Evolutionary conservation across 139 green algal species (phyloP).

Genomic region (Tetraselmis striata): DNA sequence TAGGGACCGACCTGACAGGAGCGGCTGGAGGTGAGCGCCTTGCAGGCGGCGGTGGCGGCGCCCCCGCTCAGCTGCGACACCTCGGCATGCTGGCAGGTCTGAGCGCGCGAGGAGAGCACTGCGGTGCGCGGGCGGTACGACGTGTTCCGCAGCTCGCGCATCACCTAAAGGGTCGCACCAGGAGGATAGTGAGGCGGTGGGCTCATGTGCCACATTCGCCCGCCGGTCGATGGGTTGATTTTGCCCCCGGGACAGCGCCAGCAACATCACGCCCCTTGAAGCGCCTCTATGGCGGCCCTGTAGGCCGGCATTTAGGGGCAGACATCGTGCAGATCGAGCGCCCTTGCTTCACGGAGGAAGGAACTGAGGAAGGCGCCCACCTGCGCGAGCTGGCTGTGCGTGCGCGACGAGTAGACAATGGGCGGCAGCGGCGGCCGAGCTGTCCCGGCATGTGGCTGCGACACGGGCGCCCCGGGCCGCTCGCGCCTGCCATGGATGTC

Average conservation of each 20-base stretch:
- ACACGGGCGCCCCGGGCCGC: no score
- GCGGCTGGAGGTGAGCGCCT: constrained; percentile 34
- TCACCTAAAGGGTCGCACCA: constrained; percentile 40
- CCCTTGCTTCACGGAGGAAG: no score
- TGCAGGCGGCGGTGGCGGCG: constrained; percentile 71
- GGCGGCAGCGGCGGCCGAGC: constrained; percentile 30
- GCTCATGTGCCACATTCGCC: no score
- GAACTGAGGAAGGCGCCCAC: no score
- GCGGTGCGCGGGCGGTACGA: constrained; percentile 67
- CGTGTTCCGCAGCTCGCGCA: constrained; percentile 78
- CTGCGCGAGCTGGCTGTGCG: constrained; percentile 90
- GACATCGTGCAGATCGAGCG: no score
- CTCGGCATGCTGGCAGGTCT: constrained; percentile 69
- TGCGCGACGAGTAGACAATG: constrained; percentile 89
- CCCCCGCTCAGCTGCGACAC: constrained; percentile 35
- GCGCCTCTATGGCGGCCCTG: no score
- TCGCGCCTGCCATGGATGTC: background rate
- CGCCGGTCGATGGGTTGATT: no score
- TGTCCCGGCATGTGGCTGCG: background rate
- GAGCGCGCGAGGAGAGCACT: constrained; percentile 76
- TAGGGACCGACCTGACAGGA: background rate
- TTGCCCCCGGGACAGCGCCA: no score
- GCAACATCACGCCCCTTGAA: no score
- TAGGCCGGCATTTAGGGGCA: no score
- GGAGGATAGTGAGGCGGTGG: no score